Evolutionary conservation across 108 stramenopile species (phyloP), one percentile per base, ranked within the genome.

Genomic region (Skeletonema costatum): DNA sequence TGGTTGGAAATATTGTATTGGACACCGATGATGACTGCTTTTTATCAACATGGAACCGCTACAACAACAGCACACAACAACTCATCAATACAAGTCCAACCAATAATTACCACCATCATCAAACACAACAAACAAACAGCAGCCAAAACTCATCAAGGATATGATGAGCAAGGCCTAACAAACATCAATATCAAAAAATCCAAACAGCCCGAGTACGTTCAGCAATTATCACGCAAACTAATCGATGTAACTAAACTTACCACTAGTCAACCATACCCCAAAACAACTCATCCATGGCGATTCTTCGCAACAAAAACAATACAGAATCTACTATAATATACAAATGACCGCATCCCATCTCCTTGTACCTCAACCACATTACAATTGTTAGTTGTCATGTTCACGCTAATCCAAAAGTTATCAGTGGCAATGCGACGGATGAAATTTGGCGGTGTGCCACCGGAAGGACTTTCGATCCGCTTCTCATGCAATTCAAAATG

Each of bases 381-480:
- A 41, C 19, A 70, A 32, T 2, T 9, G n/a, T n/a, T 65, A 39
- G 41, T 21, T 32, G n/a, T n/a, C 64, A 74, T 67, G n/a, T n/a
- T n/a, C 53, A 63, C 19, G 33, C 66, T 9, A 35, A 61, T 70
- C 56, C n/a, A 71, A 53, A 53, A 53, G 53, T 7, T 64, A 41
- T 35, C 76, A 39, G 85, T 85, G 32, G 77, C 76, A 66, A 51
- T 56, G 75, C 83, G 5, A 71, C 62, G 36, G 83, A 85, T 59
- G 81, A 85, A 80, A 75, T 88, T 32, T 85, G 87, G 87, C 65
- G 70, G 58, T 82, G 78, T 44, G 67, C 68, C 51, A 74, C 67
- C 1, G 65, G n/a, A n/a, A 72, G 14, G 74, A 79, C 75, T 74
- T 76, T 77, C 60, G 64, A 41, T 76, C 81, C 14, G 83, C 72